Percentiles rank a stretch among this genome's conserved stretches.
Evolutionary conservation across 805 yeast genomes (phyloP).

Genomic region (Candida jianshihensis): DNA sequence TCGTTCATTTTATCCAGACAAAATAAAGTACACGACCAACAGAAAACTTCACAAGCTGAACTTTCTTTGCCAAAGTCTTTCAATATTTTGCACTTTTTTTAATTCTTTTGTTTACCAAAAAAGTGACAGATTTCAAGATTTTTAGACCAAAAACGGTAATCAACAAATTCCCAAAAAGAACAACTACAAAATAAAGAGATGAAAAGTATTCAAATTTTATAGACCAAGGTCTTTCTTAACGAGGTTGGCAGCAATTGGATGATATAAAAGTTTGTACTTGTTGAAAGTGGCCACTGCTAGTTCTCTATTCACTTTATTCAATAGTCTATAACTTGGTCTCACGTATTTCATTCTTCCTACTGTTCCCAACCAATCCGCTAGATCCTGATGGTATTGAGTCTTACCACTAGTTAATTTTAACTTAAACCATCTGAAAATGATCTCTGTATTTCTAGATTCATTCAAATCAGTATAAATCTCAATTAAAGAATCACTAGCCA

Average conservation of each 20-base stretch:
- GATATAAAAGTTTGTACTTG: slow-evolving; percentile 54
- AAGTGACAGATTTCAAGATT: too few species aligned
- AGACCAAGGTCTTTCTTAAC: slow-evolving; percentile 76
- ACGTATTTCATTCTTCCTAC: slow-evolving; percentile 95
- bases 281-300: slow-evolving; percentile 63
- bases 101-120: too few species aligned
- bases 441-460: slow-evolving; percentile 68
- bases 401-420: slow-evolving; percentile 54
- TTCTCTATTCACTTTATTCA: slow-evolving; percentile 55
- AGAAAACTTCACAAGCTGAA: too few species aligned
- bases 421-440: slow-evolving; percentile 69
- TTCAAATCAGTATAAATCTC: slow-evolving; percentile 31
- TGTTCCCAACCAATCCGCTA: slow-evolving; percentile 83
- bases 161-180: too few species aligned
- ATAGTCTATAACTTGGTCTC: slow-evolving; percentile 71
- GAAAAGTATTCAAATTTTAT: too few species aligned
- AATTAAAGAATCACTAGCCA: slow-evolving; percentile 31
- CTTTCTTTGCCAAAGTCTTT: too few species aligned
- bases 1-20: slow-evolving; percentile 16
- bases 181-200: too few species aligned
- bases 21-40: too few species aligned
- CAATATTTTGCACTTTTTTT: too few species aligned
- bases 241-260: slow-evolving; percentile 77
- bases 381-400: slow-evolving; percentile 35
- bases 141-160: too few species aligned